Base-by-base conservation (phyloP, 2,329 filamentous ascomycete genomes). In the Macrophomina phaseolina region DNA sequence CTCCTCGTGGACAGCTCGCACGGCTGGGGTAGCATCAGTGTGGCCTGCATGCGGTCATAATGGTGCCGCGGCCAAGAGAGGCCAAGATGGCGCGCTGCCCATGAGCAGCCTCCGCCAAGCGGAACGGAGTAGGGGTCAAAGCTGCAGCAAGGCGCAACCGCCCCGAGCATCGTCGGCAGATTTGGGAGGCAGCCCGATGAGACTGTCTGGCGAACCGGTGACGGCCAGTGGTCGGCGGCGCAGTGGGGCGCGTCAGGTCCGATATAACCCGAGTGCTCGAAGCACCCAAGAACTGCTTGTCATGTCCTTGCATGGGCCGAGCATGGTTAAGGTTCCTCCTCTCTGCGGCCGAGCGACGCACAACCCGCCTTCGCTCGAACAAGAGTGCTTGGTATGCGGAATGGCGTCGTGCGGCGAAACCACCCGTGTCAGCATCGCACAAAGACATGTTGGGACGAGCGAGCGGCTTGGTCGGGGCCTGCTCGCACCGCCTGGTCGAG, bases 31-130 rank as follows among this genome's bases (percentile, higher is more conserved):
- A 56, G 52, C 8, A 58, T 48, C 45, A 40, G 46, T 49, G 46
- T 49, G 63, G 52, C 40, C 49, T 55, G 52, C 63, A 51, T 58
- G 18, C 52, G 30, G 53, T 58, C 58, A 40, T 51, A 34, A 16
- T 34, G 52, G 51, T 38, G 40, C 34, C 51, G 45, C 38, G 32
- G 64, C 64, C 64, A 66, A 66, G 64, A 34, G 11, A 1, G 55
- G 55, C 64, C 64, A 66, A 66, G 64, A 49, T 3, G 64, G 9
- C 64, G 18, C 46, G 64, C 55, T 61, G 52, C 45, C 18, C 40
- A 32, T 16, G 32, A 32, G n/a, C 42, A 51, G 64, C 32, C 12
- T 8, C 46, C 46, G 55, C 55, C 48, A 64, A 64, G 61, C 61
- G 30, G 38, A 1, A 23, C 40, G 55, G 18, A 34, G 55, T 28